These are phyloP conservation scores for Krasilnikovozyma curviuscula DNA, from an alignment of 768 basidiomycete genomes.

Conservation along the genomic window DNA sequence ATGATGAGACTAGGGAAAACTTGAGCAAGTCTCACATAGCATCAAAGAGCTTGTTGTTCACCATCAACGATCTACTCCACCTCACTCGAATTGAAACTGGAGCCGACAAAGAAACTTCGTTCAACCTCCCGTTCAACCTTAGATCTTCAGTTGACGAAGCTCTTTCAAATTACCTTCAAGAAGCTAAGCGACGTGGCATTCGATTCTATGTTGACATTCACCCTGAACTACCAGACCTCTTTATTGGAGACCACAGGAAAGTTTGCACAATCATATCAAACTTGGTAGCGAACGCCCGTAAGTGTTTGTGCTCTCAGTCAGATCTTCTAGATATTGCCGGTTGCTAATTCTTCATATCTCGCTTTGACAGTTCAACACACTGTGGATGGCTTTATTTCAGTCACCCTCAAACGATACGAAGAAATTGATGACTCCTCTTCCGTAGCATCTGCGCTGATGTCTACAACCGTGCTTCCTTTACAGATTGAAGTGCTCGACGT, in stretches of 20 bases:
- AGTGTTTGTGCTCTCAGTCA: conserved; percentile 16
- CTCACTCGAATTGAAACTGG: conserved; percentile 58
- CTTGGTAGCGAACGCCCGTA: conserved; percentile 53
- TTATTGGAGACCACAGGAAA: conserved; percentile 54
- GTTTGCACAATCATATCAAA: conserved; percentile 60
- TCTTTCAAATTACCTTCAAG: conserved; percentile 40
- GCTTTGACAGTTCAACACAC: conserved; percentile 63
- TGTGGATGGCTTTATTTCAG: conserved; percentile 37
- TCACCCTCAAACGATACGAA: conserved; percentile 37
- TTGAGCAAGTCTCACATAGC: conserved; percentile 52
- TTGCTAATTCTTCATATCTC: neutral
- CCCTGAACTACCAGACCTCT: conserved; percentile 34
- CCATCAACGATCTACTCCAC: conserved; percentile 64
- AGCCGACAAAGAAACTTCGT: conserved; percentile 49
- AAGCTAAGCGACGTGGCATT: conserved; percentile 44
- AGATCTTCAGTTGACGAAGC: conserved; percentile 43
- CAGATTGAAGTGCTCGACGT: conserved; percentile 4
- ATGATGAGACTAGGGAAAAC: conserved; percentile 54
- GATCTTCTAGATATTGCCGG: neutral
- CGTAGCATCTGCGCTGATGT: conserved; percentile 29
- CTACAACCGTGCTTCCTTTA: neutral
- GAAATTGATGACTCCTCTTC: conserved; percentile 36
- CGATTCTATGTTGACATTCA: conserved; percentile 40
- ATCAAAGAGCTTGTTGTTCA: conserved; percentile 59
- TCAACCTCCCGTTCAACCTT: conserved; percentile 58